These are phyloP conservation scores for Xanthoceras sorbifolium DNA, from an alignment of 345 rosid genomes.

Conservation along the genomic window DNA sequence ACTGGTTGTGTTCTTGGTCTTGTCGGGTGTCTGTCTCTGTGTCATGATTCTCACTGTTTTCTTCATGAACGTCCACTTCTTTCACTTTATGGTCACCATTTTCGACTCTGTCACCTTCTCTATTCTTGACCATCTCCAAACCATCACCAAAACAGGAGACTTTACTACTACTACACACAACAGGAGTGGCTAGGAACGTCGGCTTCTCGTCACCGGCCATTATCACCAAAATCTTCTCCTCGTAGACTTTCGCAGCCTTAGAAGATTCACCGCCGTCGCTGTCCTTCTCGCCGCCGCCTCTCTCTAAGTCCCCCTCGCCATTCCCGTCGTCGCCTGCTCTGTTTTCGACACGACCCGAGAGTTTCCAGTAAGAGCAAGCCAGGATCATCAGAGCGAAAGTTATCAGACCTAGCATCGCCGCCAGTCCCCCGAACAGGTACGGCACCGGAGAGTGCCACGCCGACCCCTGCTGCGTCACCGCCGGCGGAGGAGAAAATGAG, in stretches of 20 bases:
- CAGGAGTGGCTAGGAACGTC: constrained; percentile 69
- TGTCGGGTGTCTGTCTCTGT: constrained; percentile 18
- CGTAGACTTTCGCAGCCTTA: constrained; percentile 38
- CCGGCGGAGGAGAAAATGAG: constrained; percentile 25
- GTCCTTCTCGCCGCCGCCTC: constrained; percentile 43
- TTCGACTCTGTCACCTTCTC: constrained; percentile 25
- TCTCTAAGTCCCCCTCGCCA: constrained; percentile 30
- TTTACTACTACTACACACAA: constrained; percentile 36
- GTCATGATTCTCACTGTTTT: constrained; percentile 21
- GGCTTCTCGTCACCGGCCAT: constrained; percentile 78
- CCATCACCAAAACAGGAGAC: constrained; percentile 39
- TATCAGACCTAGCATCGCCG: constrained; percentile 77
- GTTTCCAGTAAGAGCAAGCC: constrained; percentile 74
- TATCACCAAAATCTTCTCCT: constrained; percentile 67
- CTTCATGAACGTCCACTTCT: constrained; percentile 20
- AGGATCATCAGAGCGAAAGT: constrained; percentile 74
- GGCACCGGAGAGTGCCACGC: constrained; percentile 90
- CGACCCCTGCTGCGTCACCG: constrained; percentile 39
- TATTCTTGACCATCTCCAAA: constrained; percentile 28
- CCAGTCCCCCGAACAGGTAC: constrained; percentile 73
- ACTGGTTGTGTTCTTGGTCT: constrained; percentile 32
- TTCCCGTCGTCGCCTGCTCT: constrained; percentile 17
- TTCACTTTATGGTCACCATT: constrained; percentile 40
- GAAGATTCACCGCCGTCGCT: constrained; percentile 35
- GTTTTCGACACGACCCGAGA: constrained; percentile 42